Evolutionary conservation across 768 basidiomycete species (phyloP).

Genomic region (Podaxis sp.): DNA sequence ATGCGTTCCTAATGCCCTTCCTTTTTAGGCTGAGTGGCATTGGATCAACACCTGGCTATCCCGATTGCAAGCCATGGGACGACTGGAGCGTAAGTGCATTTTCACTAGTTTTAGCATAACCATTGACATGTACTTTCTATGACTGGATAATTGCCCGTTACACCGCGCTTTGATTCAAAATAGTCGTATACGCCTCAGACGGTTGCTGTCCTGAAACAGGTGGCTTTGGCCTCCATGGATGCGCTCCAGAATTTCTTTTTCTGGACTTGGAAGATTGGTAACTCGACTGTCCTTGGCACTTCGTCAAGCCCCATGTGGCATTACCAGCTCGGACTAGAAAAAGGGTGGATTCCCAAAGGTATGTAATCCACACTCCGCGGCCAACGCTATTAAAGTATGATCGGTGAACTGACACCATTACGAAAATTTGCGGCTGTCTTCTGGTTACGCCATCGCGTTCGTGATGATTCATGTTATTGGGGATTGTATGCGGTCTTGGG

Average conservation of each 20-base stretch:
- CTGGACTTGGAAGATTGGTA: slow-evolving; percentile 96
- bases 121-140: not conserved
- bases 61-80: slow-evolving; percentile 42
- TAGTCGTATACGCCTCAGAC: slow-evolving; percentile 57
- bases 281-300: slow-evolving; percentile 66
- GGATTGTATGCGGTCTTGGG: not conserved
- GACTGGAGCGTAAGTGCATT: slow-evolving; percentile 40
- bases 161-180: slow-evolving; percentile 13
- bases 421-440: not conserved
- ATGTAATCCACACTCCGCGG: not conserved
- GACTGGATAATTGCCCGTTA: slow-evolving; percentile 7
- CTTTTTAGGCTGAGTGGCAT: slow-evolving; percentile 46
- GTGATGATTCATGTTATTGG: not conserved
- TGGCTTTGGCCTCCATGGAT: slow-evolving; percentile 83
- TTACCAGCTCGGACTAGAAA: slow-evolving; percentile 81
- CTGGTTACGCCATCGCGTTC: not conserved
- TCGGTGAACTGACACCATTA: not conserved
- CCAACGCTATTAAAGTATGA: not conserved
- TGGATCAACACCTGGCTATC: slow-evolving; percentile 32
- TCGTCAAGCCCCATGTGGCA: slow-evolving; percentile 83
- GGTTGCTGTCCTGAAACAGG: slow-evolving; percentile 60
- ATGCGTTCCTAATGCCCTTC: slow-evolving; percentile 13
- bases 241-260: slow-evolving; percentile 92
- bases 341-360: slow-evolving; percentile 87
- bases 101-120: not conserved